These are phyloP conservation scores for Camelina laxa DNA, from an alignment of 345 rosid species.

Conservation along the genomic window DNA sequence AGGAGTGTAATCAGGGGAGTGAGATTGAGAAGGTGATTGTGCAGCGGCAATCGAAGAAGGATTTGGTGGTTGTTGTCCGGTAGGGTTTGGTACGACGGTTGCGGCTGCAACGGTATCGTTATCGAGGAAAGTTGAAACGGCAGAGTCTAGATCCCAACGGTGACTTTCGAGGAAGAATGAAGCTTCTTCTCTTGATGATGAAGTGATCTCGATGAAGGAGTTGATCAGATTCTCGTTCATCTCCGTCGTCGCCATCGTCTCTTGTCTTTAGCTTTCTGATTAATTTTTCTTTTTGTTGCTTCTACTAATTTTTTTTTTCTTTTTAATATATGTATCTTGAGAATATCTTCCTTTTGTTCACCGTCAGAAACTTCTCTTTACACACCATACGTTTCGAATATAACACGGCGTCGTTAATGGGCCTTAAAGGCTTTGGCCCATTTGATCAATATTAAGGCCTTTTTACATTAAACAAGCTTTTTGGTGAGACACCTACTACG, in stretches of 20 bases:
- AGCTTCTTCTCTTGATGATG: conserved; percentile 83
- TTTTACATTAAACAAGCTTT: no score
- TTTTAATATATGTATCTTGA: background rate
- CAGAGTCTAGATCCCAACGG: conserved; percentile 86
- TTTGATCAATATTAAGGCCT: background rate
- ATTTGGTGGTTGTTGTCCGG: background rate
- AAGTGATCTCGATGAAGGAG: conserved; percentile 88
- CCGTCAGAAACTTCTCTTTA: background rate
- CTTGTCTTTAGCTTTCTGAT: background rate
- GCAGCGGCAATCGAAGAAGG: conserved; percentile 36
- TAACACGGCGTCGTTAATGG: background rate
- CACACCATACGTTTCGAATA: background rate
- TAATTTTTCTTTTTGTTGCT: no score
- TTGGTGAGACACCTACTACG: no score
- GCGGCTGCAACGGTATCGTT: conserved; percentile 38
- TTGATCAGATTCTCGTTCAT: conserved; percentile 47
- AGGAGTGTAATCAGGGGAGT: conserved; percentile 58
- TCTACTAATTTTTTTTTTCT: no score
- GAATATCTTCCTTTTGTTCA: conserved; percentile 6
- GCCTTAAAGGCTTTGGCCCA: conserved; percentile 1
- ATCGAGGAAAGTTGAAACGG: conserved; percentile 93
- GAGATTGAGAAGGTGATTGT: conserved; percentile 49
- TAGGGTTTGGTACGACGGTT: conserved; percentile 31
- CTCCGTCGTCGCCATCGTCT: conserved; percentile 7
- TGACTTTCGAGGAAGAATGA: conserved; percentile 85